Evolutionary conservation across 164 flowering plant genomes (phyloP).

Genomic region (Liriodendron chinense): DNA sequence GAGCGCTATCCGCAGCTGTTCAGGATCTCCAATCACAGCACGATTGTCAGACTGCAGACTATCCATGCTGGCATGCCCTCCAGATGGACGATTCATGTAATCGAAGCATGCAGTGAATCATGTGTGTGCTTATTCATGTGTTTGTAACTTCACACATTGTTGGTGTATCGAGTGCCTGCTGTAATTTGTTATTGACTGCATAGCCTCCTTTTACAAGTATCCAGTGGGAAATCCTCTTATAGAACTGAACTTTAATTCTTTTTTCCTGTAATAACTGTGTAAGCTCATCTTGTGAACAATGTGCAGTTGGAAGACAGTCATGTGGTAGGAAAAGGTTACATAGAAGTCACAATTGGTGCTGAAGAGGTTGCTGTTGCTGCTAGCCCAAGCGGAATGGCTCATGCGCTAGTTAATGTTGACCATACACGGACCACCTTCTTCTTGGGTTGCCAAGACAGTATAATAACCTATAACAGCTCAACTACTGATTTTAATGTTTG

Average conservation of each 20-base stretch:
- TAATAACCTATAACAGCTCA: conserved; percentile 42
- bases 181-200: neutral
- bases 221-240: neutral
- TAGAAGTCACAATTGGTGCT: conserved; percentile 58
- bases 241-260: too few relatives aligned
- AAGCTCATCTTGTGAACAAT: conserved; percentile 1
- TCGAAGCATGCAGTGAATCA: too few relatives aligned
- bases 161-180: neutral
- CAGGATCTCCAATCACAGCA: too few relatives aligned
- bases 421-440: conserved; percentile 54
- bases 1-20: too few relatives aligned
- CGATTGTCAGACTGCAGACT: too few relatives aligned
- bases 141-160: neutral
- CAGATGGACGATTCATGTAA: too few relatives aligned
- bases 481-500: conserved; percentile 70
- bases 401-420: conserved; percentile 75
- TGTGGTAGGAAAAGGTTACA: conserved; percentile 52
- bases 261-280: neutral
- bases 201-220: neutral
- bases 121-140: neutral
- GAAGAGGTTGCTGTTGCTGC: conserved; percentile 79
- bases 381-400: conserved; percentile 78
- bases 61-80: too few relatives aligned
- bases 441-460: conserved; percentile 79
- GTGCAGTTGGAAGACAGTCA: conserved; percentile 69